Base-by-base conservation (phyloP, 2,329 filamentous ascomycete species). In the Fusarium graminum region DNA sequence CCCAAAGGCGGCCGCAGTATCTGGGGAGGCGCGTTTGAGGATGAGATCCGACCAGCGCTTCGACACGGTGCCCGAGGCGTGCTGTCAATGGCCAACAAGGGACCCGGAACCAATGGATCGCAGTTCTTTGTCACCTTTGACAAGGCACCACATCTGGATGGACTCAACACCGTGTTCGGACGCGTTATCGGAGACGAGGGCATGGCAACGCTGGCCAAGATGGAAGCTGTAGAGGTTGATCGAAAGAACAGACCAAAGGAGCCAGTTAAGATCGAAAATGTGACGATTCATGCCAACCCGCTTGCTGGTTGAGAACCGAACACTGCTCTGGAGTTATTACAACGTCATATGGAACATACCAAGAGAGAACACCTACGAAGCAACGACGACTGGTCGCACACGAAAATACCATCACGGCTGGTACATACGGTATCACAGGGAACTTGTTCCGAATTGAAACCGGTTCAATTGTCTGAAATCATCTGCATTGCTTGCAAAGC, bases 71-170 rank as follows among this genome's bases (percentile, higher is more conserved):
- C 85, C 30, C 85, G 90, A 45, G 91, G 91, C 29, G 84, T 92
- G 47, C 82, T 93, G 19, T 90, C 88, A 70, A 93, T 93, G 91
- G 91, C 91, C 16, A 93, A 93, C 78, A 91, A 90, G 73, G 90
- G 91, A 0, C 88, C 89, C 3, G 85, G 83, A 25, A 91, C 90
- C 40, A 93, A 93, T 74, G 90, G 89, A 16, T 90, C 87, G 46
- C 92, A 96, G 76, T 96, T 95, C 80, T 96, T 94, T 77, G 82
- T 95, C 62, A 88, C 89, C 2, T 90, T 93, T 70, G 90, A 90
- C 60, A 88, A 91, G 68, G 91, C 92, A 26, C 86, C 91, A 36
- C 92, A 95, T 79, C 81, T 96, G 40, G 92, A 95, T 76, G 92
- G 92, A 6, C 86, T 92, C 75, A 95, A 95, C 75, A 94, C 92